phyloP scores from a whole-genome alignment of 257 asterid species.

The Ocimum tenuiflorum region DNA sequence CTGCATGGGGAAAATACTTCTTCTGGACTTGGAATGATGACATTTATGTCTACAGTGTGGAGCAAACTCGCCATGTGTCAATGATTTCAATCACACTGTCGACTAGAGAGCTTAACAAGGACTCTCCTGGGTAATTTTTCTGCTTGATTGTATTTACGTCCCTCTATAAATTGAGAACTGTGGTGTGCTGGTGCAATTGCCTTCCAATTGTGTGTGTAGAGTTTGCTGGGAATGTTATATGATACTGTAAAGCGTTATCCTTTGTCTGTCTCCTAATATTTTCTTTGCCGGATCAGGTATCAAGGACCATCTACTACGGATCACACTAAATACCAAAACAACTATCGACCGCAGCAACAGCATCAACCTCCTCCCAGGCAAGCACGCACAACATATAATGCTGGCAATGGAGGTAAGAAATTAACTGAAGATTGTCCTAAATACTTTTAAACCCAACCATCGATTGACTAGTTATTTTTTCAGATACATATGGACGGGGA shows the following conservation, averaged over 20 bases:
- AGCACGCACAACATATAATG: constrained; percentile 40
- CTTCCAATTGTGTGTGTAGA: background rate
- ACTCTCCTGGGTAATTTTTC: constrained; percentile 71
- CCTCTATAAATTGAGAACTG: background rate
- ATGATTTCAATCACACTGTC: constrained; percentile 90
- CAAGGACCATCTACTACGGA: constrained; percentile 68
- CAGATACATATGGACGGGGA: constrained; percentile 76
- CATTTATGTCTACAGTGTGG: constrained; percentile 54
- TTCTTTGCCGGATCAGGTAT: constrained; percentile 37
- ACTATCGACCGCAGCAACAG: constrained; percentile 48
- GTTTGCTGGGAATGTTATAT: background rate
- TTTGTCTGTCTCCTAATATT: background rate
- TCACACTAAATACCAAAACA: constrained; percentile 47
- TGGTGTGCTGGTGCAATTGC: background rate
- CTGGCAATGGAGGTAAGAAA: constrained; percentile 54
- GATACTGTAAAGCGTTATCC: background rate
- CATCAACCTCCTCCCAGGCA: constrained; percentile 65
- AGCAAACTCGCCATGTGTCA: constrained; percentile 96
- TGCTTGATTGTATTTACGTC: background rate
- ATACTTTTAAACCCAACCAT: background rate
- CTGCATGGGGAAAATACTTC: background rate
- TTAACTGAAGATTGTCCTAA: background rate
- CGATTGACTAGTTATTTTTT: constrained; percentile 1
- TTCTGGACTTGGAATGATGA: constrained; percentile 3
- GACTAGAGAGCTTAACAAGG: constrained; percentile 68